Evolutionary conservation across 176 grass and related monocot species (phyloP).

Genomic region (Zoysia pacifica): DNA sequence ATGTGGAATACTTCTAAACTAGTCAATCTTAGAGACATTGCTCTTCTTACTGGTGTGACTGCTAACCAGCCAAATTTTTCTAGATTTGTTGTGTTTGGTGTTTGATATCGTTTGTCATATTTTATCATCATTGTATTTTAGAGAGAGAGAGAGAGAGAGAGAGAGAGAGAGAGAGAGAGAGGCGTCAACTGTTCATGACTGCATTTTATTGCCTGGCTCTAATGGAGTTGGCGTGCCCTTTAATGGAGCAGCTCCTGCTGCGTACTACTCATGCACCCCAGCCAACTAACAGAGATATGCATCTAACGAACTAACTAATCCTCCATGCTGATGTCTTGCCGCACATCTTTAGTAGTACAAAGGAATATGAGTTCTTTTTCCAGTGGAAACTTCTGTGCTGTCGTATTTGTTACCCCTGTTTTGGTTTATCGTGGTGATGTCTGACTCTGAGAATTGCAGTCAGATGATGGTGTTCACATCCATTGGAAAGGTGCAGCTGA

Average conservation of each 20-base stretch:
- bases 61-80: conserved; percentile 4
- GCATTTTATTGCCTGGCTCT: too few species aligned
- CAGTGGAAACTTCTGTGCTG: conserved; percentile 6
- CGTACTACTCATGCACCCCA: too few species aligned
- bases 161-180: too few species aligned
- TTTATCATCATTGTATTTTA: conserved; percentile 15
- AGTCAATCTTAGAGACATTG: conserved; percentile 1
- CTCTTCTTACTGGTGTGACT: not conserved
- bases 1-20: not conserved
- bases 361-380: not conserved
- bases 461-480: conserved; percentile 61
- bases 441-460: conserved; percentile 54
- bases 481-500: conserved; percentile 99
- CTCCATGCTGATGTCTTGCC: too few species aligned
- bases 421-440: conserved; percentile 33
- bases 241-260: too few species aligned
- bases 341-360: too few species aligned
- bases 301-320: too few species aligned
- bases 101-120: conserved; percentile 23
- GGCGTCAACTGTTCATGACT: too few species aligned
- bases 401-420: conserved; percentile 27
- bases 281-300: too few species aligned
- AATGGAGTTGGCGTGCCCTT: too few species aligned
- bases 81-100: not conserved
- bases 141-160: too few species aligned